Percentiles rank a stretch among this genome's conserved stretches.
Conservation (phyloP, 805 yeast genomes). For the Candida michaelii region DNA sequence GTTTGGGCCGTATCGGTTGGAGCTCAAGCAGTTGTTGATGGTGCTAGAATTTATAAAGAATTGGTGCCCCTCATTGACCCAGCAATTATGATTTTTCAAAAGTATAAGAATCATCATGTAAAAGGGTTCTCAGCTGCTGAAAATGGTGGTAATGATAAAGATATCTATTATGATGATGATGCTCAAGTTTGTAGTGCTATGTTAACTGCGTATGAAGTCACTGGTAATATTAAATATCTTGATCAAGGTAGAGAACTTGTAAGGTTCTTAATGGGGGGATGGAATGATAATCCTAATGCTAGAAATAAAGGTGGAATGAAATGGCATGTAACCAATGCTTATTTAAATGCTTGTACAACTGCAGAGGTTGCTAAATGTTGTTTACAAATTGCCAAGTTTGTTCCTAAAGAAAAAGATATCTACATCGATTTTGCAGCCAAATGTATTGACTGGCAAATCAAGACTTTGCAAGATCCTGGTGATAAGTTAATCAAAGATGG, state of each 20-base stretch:
- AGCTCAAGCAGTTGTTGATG: constrained; percentile 67
- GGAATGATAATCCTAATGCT: constrained; percentile 45
- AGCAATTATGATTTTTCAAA: constrained; percentile 48
- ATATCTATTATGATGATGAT: constrained; percentile 72
- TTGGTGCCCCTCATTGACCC: constrained; percentile 54
- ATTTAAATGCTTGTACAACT: constrained; percentile 65
- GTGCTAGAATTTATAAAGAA: constrained; percentile 54
- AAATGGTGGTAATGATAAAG: constrained; percentile 56
- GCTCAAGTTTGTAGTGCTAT: constrained; percentile 71
- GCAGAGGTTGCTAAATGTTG: constrained; percentile 67
- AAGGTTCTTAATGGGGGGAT: constrained; percentile 64
- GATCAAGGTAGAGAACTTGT: constrained; percentile 59
- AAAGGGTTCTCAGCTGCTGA: constrained; percentile 68
- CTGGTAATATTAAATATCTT: constrained; percentile 52
- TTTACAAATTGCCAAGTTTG: constrained; percentile 53
- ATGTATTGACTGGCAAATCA: constrained; percentile 59
- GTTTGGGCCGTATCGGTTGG: constrained; percentile 72
- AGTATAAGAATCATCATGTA: constrained; percentile 48
- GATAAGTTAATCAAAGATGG: constrained; percentile 66
- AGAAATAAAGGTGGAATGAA: constrained; percentile 58
- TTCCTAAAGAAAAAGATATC: constrained; percentile 46
- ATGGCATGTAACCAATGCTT: constrained; percentile 64
- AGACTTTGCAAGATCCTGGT: constrained; percentile 48
- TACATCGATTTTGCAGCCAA: constrained; percentile 59
- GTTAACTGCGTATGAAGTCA: constrained; percentile 66